These are phyloP conservation scores for Lachancea thermotolerans DNA, from an alignment of 805 yeast species.

Conservation along the genomic window DNA sequence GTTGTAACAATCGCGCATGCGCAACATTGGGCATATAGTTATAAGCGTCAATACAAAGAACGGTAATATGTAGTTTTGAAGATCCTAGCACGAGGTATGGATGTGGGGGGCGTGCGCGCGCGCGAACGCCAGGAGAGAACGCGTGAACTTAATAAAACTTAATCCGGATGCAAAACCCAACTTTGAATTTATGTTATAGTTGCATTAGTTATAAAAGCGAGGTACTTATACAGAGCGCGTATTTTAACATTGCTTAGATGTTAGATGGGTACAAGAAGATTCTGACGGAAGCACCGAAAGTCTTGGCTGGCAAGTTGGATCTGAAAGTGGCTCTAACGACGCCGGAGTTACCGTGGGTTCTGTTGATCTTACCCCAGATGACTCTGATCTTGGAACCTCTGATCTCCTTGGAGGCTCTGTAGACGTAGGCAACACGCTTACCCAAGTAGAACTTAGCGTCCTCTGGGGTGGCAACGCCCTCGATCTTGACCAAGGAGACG, in stretches of 20 bases:
- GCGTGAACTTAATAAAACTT: too few relatives aligned
- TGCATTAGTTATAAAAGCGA: slow-evolving; percentile 8
- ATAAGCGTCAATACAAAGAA: neutral
- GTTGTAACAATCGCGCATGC: slow-evolving; percentile 2
- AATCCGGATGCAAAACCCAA: too few relatives aligned
- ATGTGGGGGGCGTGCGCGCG: too few relatives aligned
- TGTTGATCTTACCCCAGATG: slow-evolving; percentile 98
- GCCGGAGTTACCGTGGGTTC: slow-evolving; percentile 99
- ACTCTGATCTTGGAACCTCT: slow-evolving; percentile 99
- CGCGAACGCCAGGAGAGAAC: too few relatives aligned
- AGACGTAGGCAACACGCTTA: slow-evolving; percentile 98
- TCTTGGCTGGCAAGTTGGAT: slow-evolving; percentile 98
- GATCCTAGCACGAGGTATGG: too few relatives aligned
- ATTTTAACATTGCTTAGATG: slow-evolving; percentile 56
- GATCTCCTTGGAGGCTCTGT: slow-evolving; percentile 96
- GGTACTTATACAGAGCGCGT: slow-evolving; percentile 18
- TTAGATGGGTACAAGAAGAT: slow-evolving; percentile 99
- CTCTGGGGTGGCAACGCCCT: slow-evolving; percentile 85
- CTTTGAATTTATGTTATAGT: slow-evolving; percentile 3
- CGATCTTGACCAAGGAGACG: slow-evolving; percentile 93
- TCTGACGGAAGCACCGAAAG: slow-evolving; percentile 99
- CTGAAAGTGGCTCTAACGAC: slow-evolving; percentile 98
- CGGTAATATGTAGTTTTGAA: neutral
- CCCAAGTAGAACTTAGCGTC: slow-evolving; percentile 99
- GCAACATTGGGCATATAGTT: neutral